These are phyloP conservation scores for Funneliformis geosporum DNA, from an alignment of 192 early-diverging fungal genomes.

Conservation along the genomic window DNA sequence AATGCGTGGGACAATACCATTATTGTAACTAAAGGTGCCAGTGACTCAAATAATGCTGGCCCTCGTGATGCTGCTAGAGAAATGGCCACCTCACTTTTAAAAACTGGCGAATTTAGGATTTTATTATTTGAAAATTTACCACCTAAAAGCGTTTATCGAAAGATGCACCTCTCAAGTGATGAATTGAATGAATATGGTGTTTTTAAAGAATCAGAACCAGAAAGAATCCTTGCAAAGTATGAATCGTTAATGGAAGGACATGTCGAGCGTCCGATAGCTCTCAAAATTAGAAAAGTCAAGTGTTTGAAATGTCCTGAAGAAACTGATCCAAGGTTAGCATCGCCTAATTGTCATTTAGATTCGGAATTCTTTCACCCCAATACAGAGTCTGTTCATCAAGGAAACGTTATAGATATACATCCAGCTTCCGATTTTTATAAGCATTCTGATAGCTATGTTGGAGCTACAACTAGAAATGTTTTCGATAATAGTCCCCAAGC, in stretches of 20 bases:
- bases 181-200: neutral
- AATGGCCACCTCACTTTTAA: neutral
- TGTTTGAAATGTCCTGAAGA: constrained; percentile 24
- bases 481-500: constrained; percentile 1
- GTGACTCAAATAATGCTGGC: neutral
- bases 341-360: neutral
- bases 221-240: constrained; percentile 1
- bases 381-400: neutral
- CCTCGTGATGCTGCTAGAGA: constrained; percentile 19
- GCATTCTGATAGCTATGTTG: neutral
- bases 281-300: constrained; percentile 3
- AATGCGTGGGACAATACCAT: constrained; percentile 35
- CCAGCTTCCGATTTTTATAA: neutral
- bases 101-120: neutral
- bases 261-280: neutral
- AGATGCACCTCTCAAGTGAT: neutral
- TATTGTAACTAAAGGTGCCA: constrained; percentile 25
- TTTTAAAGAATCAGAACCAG: constrained; percentile 15
- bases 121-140: neutral
- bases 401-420: neutral
- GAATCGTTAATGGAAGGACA: neutral
- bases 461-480: neutral
- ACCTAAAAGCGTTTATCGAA: neutral
- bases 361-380: neutral
- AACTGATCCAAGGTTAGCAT: constrained; percentile 10